Percentiles rank a stretch among this genome's conserved stretches.
These are phyloP conservation scores for Paraurostyla sp. DNA, from an alignment of 73 alveolate species.

Conservation along the genomic window DNA sequence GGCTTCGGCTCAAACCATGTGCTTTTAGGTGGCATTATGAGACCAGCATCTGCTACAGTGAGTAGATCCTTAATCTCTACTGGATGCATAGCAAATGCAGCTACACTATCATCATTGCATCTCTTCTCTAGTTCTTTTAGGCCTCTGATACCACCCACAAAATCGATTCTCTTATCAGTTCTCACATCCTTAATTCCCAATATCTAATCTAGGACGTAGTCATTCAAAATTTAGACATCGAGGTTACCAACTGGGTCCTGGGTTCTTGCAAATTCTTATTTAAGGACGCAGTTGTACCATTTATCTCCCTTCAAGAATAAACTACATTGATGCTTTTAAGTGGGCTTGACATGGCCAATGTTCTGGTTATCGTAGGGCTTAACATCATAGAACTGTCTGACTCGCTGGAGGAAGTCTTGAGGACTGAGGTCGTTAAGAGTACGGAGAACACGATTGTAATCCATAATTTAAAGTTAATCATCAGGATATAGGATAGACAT, in stretches of 20 bases:
- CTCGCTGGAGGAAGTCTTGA: slow-evolving; percentile 56
- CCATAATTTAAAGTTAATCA: slow-evolving; percentile 74
- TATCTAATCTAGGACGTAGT: slow-evolving; percentile 57
- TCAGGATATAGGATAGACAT: slow-evolving; percentile 80
- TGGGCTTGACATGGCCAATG: slow-evolving; percentile 30
- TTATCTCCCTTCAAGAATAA: slow-evolving; percentile 65
- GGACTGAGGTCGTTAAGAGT: slow-evolving; percentile 64
- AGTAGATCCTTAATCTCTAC: slow-evolving; percentile 70
- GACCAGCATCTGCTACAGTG: slow-evolving; percentile 75
- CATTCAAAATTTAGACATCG: slow-evolving; percentile 72
- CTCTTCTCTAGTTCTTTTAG: slow-evolving; percentile 68
- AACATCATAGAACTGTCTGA: slow-evolving; percentile 22
- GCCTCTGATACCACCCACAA: slow-evolving; percentile 82
- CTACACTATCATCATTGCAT: slow-evolving; percentile 70
- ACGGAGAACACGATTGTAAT: slow-evolving; percentile 79
- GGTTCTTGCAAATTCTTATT: slow-evolving; percentile 26
- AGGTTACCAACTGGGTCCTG: slow-evolving; percentile 65
- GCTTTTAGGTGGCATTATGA: slow-evolving; percentile 82
- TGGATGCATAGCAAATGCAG: slow-evolving; percentile 81
- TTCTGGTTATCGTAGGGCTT: background rate
- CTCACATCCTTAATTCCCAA: slow-evolving; percentile 77
- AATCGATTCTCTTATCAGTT: slow-evolving; percentile 79
- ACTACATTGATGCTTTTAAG: slow-evolving; percentile 36
- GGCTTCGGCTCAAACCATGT: slow-evolving; percentile 88
- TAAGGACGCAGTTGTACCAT: slow-evolving; percentile 63